Evolutionary conservation across 2,329 filamentous ascomycete species (phyloP).

Genomic region (Venturia carpophila): DNA sequence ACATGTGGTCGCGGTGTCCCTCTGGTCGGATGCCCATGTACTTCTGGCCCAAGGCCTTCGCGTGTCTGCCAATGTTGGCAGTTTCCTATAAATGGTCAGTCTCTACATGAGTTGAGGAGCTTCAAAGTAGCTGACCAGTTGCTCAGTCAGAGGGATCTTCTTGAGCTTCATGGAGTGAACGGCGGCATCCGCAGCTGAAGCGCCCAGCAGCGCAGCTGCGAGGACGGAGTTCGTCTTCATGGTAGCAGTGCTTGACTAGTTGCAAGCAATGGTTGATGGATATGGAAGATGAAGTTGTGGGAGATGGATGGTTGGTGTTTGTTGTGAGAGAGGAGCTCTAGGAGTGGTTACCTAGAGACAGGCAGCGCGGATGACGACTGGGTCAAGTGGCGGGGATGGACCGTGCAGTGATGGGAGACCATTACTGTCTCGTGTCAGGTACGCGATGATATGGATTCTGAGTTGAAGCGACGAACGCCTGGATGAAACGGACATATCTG

Average conservation of each 20-base stretch:
- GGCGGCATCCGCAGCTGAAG: conserved; percentile 62
- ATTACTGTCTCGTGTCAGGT: not conserved
- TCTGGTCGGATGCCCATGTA: conserved; percentile 74
- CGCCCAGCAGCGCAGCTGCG: conserved; percentile 72
- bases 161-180: conserved; percentile 96
- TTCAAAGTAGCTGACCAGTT: conserved; percentile 60
- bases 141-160: conserved; percentile 87
- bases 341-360: not conserved
- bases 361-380: not conserved
- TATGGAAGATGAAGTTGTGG: conserved; percentile 1
- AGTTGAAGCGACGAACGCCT: not conserved
- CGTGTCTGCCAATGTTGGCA: conserved; percentile 72
- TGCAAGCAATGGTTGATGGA: conserved; percentile 14
- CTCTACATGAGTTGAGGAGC: conserved; percentile 16
- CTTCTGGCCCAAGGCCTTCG: conserved; percentile 83
- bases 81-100: conserved; percentile 49
- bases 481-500: no score
- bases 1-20: conserved; percentile 63
- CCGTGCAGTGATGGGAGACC: not conserved
- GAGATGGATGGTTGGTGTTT: conserved; percentile 11
- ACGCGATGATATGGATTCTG: no score
- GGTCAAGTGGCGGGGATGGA: not conserved
- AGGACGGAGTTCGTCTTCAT: conserved; percentile 79
- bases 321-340: not conserved
- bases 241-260: conserved; percentile 9